Evolutionary conservation across 768 basidiomycete species (phyloP).

Genomic region (Boletus tomentosulus): DNA sequence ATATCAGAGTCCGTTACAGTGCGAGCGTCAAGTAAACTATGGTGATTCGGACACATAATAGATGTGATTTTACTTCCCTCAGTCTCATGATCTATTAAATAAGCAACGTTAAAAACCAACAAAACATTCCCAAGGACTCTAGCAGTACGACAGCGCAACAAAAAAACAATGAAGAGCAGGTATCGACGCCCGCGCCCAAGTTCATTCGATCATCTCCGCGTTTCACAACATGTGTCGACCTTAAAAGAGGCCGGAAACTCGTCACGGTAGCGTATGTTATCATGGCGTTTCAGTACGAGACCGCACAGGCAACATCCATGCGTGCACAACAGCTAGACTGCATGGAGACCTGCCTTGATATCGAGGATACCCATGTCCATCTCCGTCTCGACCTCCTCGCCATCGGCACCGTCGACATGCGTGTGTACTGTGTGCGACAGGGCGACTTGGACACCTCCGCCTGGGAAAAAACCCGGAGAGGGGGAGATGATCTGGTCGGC

Average conservation of each 20-base stretch:
- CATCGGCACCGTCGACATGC: background rate
- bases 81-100: too few relatives aligned
- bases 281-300: background rate
- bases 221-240: background rate
- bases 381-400: background rate
- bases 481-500: background rate
- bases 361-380: background rate
- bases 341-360: background rate
- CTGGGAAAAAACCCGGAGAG: background rate
- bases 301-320: background rate
- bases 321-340: background rate
- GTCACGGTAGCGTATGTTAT: background rate
- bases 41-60: too few relatives aligned
- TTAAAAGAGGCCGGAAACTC: background rate
- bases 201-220: background rate
- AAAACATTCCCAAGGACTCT: too few relatives aligned
- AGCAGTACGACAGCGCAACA: background rate
- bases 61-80: too few relatives aligned
- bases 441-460: background rate
- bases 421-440: background rate
- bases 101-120: too few relatives aligned
- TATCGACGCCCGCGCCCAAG: background rate
- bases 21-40: too few relatives aligned
- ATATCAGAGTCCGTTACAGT: too few relatives aligned
- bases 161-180: too few relatives aligned